Percentiles rank a stretch among this genome's conserved stretches.
Evolutionary conservation across 2,329 filamentous ascomycete species (phyloP).

Genomic region (Penicillium sp.): DNA sequence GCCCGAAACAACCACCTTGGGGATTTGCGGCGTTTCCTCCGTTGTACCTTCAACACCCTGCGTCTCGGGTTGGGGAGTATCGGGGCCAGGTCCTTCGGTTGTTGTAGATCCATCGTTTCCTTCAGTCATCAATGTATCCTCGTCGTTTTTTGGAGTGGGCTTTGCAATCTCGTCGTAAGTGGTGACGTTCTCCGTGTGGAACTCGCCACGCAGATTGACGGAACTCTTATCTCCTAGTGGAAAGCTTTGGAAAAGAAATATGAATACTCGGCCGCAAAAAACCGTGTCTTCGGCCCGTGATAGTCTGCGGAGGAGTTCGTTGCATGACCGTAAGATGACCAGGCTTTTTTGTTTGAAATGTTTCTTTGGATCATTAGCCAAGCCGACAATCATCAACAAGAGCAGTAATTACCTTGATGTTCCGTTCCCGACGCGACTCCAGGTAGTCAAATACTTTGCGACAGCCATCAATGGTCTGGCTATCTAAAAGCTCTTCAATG

Average conservation of each 20-base stretch:
- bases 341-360: conserved; percentile 79
- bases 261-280: conserved; percentile 95
- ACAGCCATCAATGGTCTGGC: conserved; percentile 88
- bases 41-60: conserved; percentile 12
- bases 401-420: conserved; percentile 60
- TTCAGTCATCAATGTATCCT: conserved; percentile 56
- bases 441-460: conserved; percentile 89
- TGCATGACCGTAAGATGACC: conserved; percentile 87
- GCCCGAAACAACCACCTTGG: conserved; percentile 25
- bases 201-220: conserved; percentile 92
- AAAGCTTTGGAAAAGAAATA: conserved; percentile 97
- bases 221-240: conserved; percentile 94
- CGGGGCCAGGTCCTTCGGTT: conserved; percentile 27
- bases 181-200: conserved; percentile 91
- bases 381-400: neutral
- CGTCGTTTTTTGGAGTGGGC: conserved; percentile 39
- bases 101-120: conserved; percentile 33
- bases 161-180: conserved; percentile 61
- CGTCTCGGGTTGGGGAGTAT: conserved; percentile 14
- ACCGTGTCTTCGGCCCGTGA: conserved; percentile 96
- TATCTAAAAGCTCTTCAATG: conserved; percentile 90
- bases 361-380: conserved; percentile 35
- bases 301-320: conserved; percentile 84
- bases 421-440: conserved; percentile 82
- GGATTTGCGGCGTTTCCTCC: conserved; percentile 16